Conservation (phyloP, 495 filamentous ascomycete species). For the Aspergillus baeticus region DNA sequence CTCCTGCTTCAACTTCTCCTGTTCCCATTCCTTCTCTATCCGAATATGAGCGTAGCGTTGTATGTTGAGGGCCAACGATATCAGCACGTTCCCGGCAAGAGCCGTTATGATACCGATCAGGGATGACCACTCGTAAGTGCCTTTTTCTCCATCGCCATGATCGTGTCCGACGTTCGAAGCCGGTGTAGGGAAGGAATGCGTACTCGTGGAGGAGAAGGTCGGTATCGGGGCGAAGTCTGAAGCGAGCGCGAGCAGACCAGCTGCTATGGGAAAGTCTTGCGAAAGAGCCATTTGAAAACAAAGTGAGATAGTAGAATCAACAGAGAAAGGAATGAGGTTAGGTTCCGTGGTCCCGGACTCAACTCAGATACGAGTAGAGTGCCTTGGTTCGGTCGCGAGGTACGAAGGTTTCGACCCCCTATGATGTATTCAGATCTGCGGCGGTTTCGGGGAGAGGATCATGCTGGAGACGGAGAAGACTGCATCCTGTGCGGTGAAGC, state of each 20-base stretch:
- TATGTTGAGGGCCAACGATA: constrained; percentile 92
- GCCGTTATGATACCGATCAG: constrained; percentile 93
- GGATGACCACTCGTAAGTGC: constrained; percentile 78
- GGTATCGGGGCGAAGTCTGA: constrained; percentile 27
- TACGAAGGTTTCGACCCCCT: constrained; percentile 3
- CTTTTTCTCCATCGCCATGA: constrained; percentile 40
- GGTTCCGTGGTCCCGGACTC: neutral
- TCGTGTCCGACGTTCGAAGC: constrained; percentile 17
- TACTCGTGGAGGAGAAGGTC: constrained; percentile 12
- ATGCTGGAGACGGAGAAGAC: constrained; percentile 10
- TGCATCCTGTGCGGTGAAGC: constrained; percentile 10
- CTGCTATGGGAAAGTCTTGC: constrained; percentile 23
- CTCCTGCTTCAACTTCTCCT: constrained; percentile 43
- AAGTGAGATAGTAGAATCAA: constrained; percentile 1
- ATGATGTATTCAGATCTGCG: neutral
- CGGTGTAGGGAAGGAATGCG: constrained; percentile 14
- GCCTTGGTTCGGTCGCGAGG: neutral
- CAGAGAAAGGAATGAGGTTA: neutral
- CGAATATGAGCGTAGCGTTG: constrained; percentile 94
- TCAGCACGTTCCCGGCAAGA: constrained; percentile 86
- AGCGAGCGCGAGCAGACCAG: constrained; percentile 29
- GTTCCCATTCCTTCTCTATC: constrained; percentile 61
- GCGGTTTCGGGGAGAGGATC: constrained; percentile 6
- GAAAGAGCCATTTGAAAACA: constrained; percentile 16
- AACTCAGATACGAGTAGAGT: neutral